Conservation (phyloP, 306 rosid species). For the Quercus robur region DNA sequence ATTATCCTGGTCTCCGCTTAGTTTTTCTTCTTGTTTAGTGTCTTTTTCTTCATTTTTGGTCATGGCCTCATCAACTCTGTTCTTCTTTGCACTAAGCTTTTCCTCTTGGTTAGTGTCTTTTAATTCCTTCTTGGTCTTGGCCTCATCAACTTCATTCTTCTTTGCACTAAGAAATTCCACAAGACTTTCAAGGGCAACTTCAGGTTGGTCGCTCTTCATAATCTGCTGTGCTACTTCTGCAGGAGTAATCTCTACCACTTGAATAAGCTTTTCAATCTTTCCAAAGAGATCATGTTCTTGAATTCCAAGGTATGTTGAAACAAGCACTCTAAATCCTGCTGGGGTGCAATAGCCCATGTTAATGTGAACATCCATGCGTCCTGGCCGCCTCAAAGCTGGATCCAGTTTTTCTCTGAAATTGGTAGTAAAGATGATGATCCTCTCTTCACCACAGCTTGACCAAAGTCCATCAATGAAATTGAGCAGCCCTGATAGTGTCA, state of each 20-base stretch:
- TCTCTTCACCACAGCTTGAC: constrained; percentile 50
- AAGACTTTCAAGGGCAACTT: constrained; percentile 8
- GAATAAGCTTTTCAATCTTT: constrained; percentile 26
- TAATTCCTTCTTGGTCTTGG: neutral
- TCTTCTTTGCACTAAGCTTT: no score
- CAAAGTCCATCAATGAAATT: constrained; percentile 44
- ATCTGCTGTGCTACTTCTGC: constrained; percentile 48
- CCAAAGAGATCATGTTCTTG: constrained; percentile 8
- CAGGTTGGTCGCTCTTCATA: constrained; percentile 20
- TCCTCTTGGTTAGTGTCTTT: no score
- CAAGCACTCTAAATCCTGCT: constrained; percentile 28
- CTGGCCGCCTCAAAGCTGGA: constrained; percentile 34
- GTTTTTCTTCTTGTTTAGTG: no score
- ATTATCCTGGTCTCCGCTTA: no score
- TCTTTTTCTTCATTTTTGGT: no score
- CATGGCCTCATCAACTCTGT: neutral
- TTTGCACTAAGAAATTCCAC: neutral
- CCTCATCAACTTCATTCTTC: neutral
- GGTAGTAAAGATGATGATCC: constrained; percentile 48
- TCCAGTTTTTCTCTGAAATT: constrained; percentile 44
- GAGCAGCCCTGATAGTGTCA: constrained; percentile 35
- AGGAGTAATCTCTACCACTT: constrained; percentile 25
- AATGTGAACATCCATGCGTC: constrained; percentile 45
- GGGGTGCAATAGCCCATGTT: constrained; percentile 42
- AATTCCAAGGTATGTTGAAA: constrained; percentile 31